Evolutionary conservation across 441 rosid species (phyloP).

Genomic region (Theobroma grandiflorum): DNA sequence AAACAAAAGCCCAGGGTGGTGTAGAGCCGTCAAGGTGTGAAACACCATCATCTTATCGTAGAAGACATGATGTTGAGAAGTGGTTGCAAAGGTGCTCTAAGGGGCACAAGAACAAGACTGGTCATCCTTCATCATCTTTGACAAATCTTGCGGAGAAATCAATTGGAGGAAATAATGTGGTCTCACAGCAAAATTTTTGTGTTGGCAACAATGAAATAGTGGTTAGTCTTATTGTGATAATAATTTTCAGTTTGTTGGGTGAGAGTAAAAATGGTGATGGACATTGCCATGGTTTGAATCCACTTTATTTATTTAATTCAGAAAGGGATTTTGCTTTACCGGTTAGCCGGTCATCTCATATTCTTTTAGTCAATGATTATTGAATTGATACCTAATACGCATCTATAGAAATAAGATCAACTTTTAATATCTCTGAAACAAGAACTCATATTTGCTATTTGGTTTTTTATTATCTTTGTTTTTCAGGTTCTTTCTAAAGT

Average conservation of each 20-base stretch:
- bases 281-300: not conserved
- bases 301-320: slow-evolving; percentile 10
- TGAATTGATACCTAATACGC: slow-evolving; percentile 2
- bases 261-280: not conserved
- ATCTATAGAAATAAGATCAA: slow-evolving; percentile 6
- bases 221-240: slow-evolving; percentile 49
- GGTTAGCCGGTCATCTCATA: not conserved
- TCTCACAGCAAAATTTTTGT: slow-evolving; percentile 50
- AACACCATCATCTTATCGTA: slow-evolving; percentile 36
- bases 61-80: slow-evolving; percentile 50
- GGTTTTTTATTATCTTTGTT: slow-evolving; percentile 6
- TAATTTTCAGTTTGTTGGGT: slow-evolving; percentile 26
- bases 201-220: slow-evolving; percentile 51
- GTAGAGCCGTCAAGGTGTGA: slow-evolving; percentile 31
- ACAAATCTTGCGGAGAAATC: slow-evolving; percentile 54
- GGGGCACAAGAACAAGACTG: slow-evolving; percentile 42
- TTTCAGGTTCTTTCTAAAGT: slow-evolving; percentile 54
- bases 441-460: slow-evolving; percentile 1
- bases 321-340: not conserved
- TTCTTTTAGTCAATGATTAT: slow-evolving; percentile 16
- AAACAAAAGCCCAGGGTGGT: slow-evolving; percentile 29
- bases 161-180: slow-evolving; percentile 53
- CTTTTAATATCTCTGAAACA: slow-evolving; percentile 4
- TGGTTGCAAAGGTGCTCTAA: slow-evolving; percentile 59
- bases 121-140: slow-evolving; percentile 41